phyloP scores from a whole-genome alignment of 1,284 basidiomycete species.

The Cystobasidium sp. region DNA sequence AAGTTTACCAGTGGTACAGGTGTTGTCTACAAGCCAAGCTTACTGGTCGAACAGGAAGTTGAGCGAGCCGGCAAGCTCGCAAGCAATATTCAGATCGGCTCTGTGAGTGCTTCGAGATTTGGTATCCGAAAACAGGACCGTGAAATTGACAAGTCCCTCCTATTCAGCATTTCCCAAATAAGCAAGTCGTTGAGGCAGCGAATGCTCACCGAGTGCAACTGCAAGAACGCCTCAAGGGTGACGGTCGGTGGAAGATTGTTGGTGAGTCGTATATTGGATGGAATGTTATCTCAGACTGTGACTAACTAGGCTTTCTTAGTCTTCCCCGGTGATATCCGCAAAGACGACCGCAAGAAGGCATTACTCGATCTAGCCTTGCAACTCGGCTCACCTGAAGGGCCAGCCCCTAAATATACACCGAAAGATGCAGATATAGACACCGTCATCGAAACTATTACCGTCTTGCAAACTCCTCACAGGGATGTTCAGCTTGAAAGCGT shows the following conservation, averaged over 20 bases:
- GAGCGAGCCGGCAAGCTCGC: slow-evolving; percentile 4
- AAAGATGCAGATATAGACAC: slow-evolving; percentile 47
- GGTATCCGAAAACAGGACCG: too few species aligned
- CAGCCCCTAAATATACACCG: slow-evolving; percentile 47
- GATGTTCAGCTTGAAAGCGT: slow-evolving; percentile 44
- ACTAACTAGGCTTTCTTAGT: slow-evolving; percentile 12
- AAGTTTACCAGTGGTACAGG: slow-evolving; percentile 46
- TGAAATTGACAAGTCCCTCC: too few species aligned
- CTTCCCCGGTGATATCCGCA: slow-evolving; percentile 50
- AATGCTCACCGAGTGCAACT: slow-evolving; percentile 47
- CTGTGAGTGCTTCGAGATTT: neutral
- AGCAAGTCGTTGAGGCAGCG: slow-evolving; percentile 44
- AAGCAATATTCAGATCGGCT: slow-evolving; percentile 21
- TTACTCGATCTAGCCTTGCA: slow-evolving; percentile 45
- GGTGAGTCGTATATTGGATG: neutral
- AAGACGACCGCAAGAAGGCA: slow-evolving; percentile 13
- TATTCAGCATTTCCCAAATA: slow-evolving; percentile 44
- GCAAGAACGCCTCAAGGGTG: slow-evolving; percentile 38
- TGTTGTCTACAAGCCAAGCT: slow-evolving; percentile 43
- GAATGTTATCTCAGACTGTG: neutral
- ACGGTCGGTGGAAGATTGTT: slow-evolving; percentile 46
- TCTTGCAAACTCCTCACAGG: slow-evolving; percentile 48
- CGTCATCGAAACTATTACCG: slow-evolving; percentile 50
- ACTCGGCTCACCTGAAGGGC: slow-evolving; percentile 46
- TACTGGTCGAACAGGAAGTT: slow-evolving; percentile 21